Percentiles rank a stretch among this genome's conserved stretches.
These are phyloP conservation scores for Cryoendolithus antarcticus DNA, from an alignment of 2,329 filamentous ascomycete genomes.

Conservation along the genomic window DNA sequence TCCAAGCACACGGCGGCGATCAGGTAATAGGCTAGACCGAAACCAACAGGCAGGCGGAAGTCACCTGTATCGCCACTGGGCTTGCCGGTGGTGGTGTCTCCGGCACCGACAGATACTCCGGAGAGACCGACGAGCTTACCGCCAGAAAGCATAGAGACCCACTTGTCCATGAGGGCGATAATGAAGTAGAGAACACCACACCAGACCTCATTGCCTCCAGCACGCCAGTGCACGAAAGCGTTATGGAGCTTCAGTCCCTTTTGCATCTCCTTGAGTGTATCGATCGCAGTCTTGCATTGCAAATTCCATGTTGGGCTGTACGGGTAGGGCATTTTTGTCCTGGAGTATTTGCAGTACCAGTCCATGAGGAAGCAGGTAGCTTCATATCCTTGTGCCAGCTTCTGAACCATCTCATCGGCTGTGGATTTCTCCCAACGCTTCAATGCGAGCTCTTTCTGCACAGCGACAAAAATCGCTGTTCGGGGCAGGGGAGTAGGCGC, in stretches of 20 bases:
- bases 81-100: too few relatives aligned
- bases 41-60: constrained; percentile 38
- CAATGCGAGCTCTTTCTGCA: constrained; percentile 33
- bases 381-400: constrained; percentile 40
- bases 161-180: constrained; percentile 44
- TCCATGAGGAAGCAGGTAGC: constrained; percentile 42
- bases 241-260: constrained; percentile 45
- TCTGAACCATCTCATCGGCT: constrained; percentile 35
- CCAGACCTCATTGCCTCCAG: constrained; percentile 41
- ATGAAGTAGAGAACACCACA: constrained; percentile 44
- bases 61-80: too few relatives aligned
- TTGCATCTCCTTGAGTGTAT: constrained; percentile 40
- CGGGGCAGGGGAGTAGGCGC: constrained; percentile 37
- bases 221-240: constrained; percentile 47
- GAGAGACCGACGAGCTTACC: constrained; percentile 28
- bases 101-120: too few relatives aligned
- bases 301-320: constrained; percentile 47
- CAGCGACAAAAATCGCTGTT: constrained; percentile 33
- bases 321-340: constrained; percentile 37
- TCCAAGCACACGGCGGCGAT: constrained; percentile 46
- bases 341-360: constrained; percentile 38
- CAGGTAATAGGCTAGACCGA: constrained; percentile 46
- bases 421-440: constrained; percentile 31
- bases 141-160: constrained; percentile 38
- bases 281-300: constrained; percentile 42